Evolutionary conservation across 371 early-diverging fungal genomes (phyloP), one percentile per base, ranked within the genome.

Genomic region (Vairimorpha necatrix): DNA sequence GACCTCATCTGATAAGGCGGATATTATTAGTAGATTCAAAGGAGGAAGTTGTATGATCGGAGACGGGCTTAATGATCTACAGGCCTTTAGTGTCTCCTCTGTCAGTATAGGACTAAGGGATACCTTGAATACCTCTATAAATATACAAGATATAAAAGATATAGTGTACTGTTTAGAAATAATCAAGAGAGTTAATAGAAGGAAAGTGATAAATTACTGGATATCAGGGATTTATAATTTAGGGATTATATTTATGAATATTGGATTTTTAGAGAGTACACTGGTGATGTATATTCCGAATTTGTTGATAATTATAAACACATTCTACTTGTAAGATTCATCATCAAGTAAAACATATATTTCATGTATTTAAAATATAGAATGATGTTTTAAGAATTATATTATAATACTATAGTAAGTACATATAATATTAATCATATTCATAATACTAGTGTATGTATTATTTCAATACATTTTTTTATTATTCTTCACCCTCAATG

Each of bases 51-150:
- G 26, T 48, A 67, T 67, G 67, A 30, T 67, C 20, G 67, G 67
- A 47, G 67, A 67, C 48, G 67, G 67, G 6, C 20, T 34, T 14
- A 67, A 67, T 67, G 67, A 67, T 67, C 42, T 48, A 9, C 67
- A 46, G 4, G 67, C 67, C 26, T 67, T 67, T 47, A 42, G 26
- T 24, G 2, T 4, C 3, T 14, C 14, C 11, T 24, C 18, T 20
- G 3, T 63, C 2, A 36, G 39, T 33, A 36, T 63, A 36, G 11
- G 39, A 9, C 2, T 63, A 9, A 63, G 20, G 2, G 6, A 63
- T 63, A 63, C 33, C 38, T 36, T 38, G 20, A 36, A 33, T 33
- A 20, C 63, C 16, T 34, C 33, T 63, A 16, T 63, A 6, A 9
- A 2, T 7, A n/a, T 63, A 36, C 18, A 38, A 36, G 26, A 63